Percentiles rank a stretch among this genome's conserved stretches.
Evolutionary conservation across 805 yeast species (phyloP).

Genomic region (Wickerhamiella allomyrinae): DNA sequence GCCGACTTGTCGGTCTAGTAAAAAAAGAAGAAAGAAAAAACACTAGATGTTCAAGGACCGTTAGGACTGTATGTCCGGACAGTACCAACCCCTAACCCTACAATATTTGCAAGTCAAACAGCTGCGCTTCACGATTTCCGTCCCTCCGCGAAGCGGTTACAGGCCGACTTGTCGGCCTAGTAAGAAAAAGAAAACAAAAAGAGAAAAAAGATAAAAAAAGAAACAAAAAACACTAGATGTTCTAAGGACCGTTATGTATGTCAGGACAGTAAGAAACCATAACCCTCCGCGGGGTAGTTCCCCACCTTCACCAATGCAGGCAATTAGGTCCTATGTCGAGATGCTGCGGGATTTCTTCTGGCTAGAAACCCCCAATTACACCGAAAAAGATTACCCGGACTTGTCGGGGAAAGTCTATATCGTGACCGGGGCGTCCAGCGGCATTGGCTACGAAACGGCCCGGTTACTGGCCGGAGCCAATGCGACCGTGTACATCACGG

Average conservation of each 20-base stretch:
- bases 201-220: too few relatives aligned
- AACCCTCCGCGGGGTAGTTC: too few relatives aligned
- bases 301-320: not conserved
- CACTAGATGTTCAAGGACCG: too few relatives aligned
- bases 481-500: slow-evolving; percentile 28
- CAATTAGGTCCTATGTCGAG: slow-evolving; percentile 4
- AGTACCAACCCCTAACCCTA: not conserved
- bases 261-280: too few relatives aligned
- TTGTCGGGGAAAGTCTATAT: slow-evolving; percentile 24
- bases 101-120: not conserved
- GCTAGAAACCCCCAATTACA: slow-evolving; percentile 6
- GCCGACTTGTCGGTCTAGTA: too few relatives aligned
- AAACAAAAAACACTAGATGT: too few relatives aligned
- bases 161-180: too few relatives aligned
- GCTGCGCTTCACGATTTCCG: too few relatives aligned
- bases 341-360: slow-evolving; percentile 10
- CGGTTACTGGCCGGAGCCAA: slow-evolving; percentile 17
- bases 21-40: too few relatives aligned
- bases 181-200: too few relatives aligned
- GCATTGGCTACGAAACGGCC: slow-evolving; percentile 18
- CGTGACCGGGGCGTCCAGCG: slow-evolving; percentile 19
- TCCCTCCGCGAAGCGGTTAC: too few relatives aligned
- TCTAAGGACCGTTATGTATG: too few relatives aligned
- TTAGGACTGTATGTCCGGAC: not conserved
- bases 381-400: slow-evolving; percentile 15